These are phyloP conservation scores for Lithocarpus polystachyus DNA, from an alignment of 306 rosid genomes.

Conservation along the genomic window DNA sequence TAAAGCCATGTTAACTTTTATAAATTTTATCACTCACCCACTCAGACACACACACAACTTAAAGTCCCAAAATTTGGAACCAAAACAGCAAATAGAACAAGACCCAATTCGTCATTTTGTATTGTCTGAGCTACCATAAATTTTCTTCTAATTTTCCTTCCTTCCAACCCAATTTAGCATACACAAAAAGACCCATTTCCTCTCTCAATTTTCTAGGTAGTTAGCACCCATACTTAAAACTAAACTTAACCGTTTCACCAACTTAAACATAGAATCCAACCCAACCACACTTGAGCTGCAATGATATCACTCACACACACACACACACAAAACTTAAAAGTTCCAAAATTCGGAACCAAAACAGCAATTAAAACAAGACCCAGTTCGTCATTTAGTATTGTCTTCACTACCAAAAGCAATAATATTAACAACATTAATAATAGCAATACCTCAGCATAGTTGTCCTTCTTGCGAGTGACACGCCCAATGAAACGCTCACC, in stretches of 20 bases:
- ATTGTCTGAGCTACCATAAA: not conserved
- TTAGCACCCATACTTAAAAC: not conserved
- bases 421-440: not conserved
- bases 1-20: not conserved
- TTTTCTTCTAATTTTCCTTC: not conserved
- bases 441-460: slow-evolving; percentile 65
- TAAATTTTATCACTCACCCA: not conserved
- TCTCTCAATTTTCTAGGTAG: not conserved
- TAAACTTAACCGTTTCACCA: not conserved
- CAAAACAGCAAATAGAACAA: not conserved
- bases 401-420: no score
- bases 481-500: slow-evolving; percentile 93
- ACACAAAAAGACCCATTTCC: not conserved
- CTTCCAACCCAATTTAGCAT: not conserved
- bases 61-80: no score
- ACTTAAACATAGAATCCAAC: not conserved
- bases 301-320: not conserved
- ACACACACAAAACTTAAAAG: not conserved
- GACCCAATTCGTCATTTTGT: no score
- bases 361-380: not conserved
- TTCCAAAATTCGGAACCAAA: not conserved
- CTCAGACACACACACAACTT: no score
- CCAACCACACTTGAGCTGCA: not conserved
- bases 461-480: slow-evolving; percentile 75
- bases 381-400: no score